Base-by-base conservation (phyloP, 164 flowering plant species). In the Akebia trifoliata region DNA sequence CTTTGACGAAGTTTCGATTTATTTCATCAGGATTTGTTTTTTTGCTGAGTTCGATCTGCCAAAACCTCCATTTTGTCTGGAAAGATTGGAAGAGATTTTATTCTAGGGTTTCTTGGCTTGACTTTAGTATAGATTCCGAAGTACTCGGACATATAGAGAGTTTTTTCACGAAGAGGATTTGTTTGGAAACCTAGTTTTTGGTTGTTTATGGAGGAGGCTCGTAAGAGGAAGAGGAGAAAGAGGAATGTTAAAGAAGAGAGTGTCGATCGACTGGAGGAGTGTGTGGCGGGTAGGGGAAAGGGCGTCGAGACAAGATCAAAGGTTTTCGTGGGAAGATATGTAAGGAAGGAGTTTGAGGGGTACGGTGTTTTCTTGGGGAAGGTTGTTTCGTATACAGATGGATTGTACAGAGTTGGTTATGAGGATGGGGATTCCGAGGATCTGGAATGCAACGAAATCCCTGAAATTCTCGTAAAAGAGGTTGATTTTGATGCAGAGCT, bases 381-480 rank as follows among this genome's bases (percentile, higher is more conserved):
- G 60, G 68, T 94, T 37, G 75, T 82, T 31, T 69, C 65, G 17
- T 87, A 78, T 50, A 75, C 65, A 18, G 63, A 61, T 2, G 98
- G 93, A 4, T 73, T 87, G 70, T 94, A 90, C 60, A 81, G 86
- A 64, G 78, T 94, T 30, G 75, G 72, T 47, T 94, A 90, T 53
- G 99, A 94, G 70, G 96, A 94, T 64, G 99, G 95, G 5, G 97
- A 90, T 73, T 76, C 54, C 28, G 99, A 94, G 78, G 97, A 90
- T 64, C 56, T 94, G 56, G 93, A 87, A 5, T 79, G 80, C 9
- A 30, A 74, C 1, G 97, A 94, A 70, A 67, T 83, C 10, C 68
- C 77, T 1, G 64, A 12, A 26, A 31, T 77, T 57, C 44, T 83
- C 22, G 44, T 87, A 1, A 67, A 26, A 11, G 87, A 81, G 14